Evolutionary conservation across 768 basidiomycete genomes (phyloP), one percentile per base, ranked within the genome.

Genomic region (Russula griseocarnosa): DNA sequence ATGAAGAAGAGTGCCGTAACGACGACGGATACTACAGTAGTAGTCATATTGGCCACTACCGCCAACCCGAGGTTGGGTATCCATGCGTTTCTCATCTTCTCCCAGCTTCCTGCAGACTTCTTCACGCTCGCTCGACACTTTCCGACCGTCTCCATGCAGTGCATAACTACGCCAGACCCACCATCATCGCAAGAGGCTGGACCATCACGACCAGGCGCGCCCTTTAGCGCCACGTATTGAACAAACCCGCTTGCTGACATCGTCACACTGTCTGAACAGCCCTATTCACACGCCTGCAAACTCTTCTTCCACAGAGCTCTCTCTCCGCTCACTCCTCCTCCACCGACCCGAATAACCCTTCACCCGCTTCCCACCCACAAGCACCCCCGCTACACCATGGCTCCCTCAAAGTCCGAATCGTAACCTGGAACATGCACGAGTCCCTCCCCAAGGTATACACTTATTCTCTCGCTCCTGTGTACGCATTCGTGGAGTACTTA

Each of bases 381-480:
- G 67, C 60, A 60, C 71, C 36, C 3, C 47, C 26, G 11, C 66
- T 71, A 13, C 64, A 73, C 5, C 74, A 74, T 1, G 79, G 77
- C 66, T 81, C 79, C 71, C 76, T 91, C 51, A 92, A 91, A 70
- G 75, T 90, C 44, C 77, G 85, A 49, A 82, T 91, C 53, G 57
- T 90, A 38, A 87, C 87, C 42, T 92, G 90, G 90, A 92, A 92
- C 67, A 92, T 92, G 90, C 87, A 92, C 66, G 88, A 91, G 66
- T 86, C 86, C 0, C 70, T 91, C 6, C 90, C 90, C 34, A 91
- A 88, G 81, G 88, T 85, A 32, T 47, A 18, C 71, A 13, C 7
- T 65, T 18, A 14, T 11, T 72, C 66, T 20, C 14, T 40, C 56
- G 28, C 22, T n/a, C 22, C 4, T 14, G 11, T 18, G 13, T 26